phyloP scores from a whole-genome alignment of 495 filamentous ascomycete species.

The Trichoderma erinaceum region DNA sequence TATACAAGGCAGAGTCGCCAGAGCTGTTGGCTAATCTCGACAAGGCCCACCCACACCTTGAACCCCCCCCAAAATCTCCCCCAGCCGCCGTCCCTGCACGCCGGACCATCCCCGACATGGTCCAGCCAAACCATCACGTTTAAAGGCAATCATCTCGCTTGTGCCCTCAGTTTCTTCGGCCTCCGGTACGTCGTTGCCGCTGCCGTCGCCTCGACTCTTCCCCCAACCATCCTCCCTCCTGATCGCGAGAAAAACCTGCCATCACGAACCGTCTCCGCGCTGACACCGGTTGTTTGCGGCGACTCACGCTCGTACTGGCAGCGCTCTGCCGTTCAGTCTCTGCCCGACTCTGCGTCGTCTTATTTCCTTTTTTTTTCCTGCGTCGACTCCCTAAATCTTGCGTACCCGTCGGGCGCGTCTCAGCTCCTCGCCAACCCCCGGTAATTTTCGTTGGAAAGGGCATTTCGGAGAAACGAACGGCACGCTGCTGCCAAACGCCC shows the following conservation, averaged over 20 bases:
- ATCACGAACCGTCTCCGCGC: conserved; percentile 8
- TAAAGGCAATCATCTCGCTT: conserved; percentile 45
- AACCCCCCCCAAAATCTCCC: conserved; percentile 22
- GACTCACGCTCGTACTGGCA: not conserved
- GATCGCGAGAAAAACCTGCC: not conserved
- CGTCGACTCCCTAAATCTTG: conserved; percentile 13
- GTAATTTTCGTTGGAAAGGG: conserved; percentile 8
- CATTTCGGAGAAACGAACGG: conserved; percentile 3
- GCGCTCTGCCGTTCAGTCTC: not conserved
- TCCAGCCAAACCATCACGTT: conserved; percentile 30
- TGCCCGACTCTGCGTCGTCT: conserved; percentile 5
- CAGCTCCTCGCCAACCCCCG: conserved; percentile 9
- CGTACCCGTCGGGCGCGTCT: conserved; percentile 1
- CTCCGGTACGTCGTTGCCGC: conserved; percentile 14
- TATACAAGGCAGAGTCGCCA: not conserved
- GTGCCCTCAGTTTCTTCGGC: conserved; percentile 28
- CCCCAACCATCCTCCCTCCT: conserved; percentile 6
- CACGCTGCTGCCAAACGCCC: conserved; percentile 10
- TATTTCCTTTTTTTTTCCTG: not conserved
- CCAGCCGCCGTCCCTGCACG: conserved; percentile 28
- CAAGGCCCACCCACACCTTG: conserved; percentile 17
- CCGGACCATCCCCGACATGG: conserved; percentile 33
- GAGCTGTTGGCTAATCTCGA: conserved; percentile 33
- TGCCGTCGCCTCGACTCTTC: not conserved
- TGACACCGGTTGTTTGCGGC: conserved; percentile 9